These are phyloP conservation scores for Globisporangium nagaii DNA, from an alignment of 352 stramenopile genomes.

Conservation along the genomic window DNA sequence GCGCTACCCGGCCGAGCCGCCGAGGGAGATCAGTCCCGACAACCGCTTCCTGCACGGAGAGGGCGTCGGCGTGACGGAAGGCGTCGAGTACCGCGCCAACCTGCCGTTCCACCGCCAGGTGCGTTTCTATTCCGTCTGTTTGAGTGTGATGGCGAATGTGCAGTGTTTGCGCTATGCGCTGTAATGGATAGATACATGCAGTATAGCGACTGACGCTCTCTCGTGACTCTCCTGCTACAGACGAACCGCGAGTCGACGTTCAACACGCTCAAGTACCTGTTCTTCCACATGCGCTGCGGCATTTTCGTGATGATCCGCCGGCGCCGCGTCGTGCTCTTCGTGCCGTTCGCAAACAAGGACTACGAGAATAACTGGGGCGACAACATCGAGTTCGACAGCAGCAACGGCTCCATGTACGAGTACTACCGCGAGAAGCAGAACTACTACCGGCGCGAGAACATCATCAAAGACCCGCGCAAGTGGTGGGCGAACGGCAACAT, in stretches of 20 bases:
- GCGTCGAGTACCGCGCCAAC: slow-evolving; percentile 83
- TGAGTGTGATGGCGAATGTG: not conserved
- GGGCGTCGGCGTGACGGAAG: slow-evolving; percentile 39
- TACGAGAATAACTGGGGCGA: slow-evolving; percentile 97
- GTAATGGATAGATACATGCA: too few species aligned
- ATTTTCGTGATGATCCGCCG: slow-evolving; percentile 98
- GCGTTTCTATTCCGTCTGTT: not conserved
- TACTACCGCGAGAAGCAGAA: slow-evolving; percentile 91
- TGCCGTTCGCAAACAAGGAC: slow-evolving; percentile 96
- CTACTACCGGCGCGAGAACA: slow-evolving; percentile 76
- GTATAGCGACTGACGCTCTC: too few species aligned
- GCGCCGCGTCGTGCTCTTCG: slow-evolving; percentile 94
- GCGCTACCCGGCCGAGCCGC: slow-evolving; percentile 44
- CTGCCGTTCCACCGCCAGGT: slow-evolving; percentile 90
- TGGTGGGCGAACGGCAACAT: slow-evolving; percentile 99
- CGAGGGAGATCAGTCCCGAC: slow-evolving; percentile 24
- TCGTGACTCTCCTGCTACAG: too few species aligned
- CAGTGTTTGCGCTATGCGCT: too few species aligned
- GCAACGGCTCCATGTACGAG: slow-evolving; percentile 81
- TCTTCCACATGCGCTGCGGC: slow-evolving; percentile 98
- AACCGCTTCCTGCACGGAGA: slow-evolving; percentile 70
- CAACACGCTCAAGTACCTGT: slow-evolving; percentile 97
- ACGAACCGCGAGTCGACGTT: slow-evolving; percentile 85
- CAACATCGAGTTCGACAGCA: slow-evolving; percentile 88
- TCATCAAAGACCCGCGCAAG: slow-evolving; percentile 78